A percentile compares a stretch with the other conserved stretches of the same genome.
Conservation (phyloP, 2,329 filamentous ascomycete species). For the Dactylellina parvicollis region DNA sequence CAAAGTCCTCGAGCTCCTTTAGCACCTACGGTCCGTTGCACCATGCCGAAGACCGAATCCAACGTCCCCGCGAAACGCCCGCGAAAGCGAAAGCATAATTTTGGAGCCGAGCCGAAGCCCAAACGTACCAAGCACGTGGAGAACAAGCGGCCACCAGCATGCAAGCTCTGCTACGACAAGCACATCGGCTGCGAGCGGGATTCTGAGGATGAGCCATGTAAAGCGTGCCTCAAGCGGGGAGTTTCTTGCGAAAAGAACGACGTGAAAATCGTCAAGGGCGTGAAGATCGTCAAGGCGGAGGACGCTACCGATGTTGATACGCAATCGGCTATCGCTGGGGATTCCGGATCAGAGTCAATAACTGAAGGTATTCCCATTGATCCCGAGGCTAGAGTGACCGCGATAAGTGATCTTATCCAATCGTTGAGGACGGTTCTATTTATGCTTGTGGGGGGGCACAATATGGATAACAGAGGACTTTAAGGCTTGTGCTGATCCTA, state of each 20-base stretch:
- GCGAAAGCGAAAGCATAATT: slow-evolving; percentile 19
- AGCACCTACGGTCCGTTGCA: neutral
- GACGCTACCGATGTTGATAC: neutral
- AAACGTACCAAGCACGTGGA: slow-evolving; percentile 20
- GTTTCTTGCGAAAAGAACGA: slow-evolving; percentile 26
- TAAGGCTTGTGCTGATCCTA: no score
- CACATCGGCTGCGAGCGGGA: slow-evolving; percentile 37
- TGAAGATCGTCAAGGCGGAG: slow-evolving; percentile 6
- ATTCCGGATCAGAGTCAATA: neutral
- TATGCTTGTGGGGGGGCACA: no score
- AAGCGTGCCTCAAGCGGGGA: slow-evolving; percentile 10
- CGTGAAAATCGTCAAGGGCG: slow-evolving; percentile 29
- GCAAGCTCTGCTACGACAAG: slow-evolving; percentile 39
- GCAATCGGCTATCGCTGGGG: neutral
- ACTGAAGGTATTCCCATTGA: neutral
- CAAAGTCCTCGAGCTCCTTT: neutral
- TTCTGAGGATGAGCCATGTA: slow-evolving; percentile 14
- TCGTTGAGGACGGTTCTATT: no score
- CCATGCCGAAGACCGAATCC: neutral
- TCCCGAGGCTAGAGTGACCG: neutral
- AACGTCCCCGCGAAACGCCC: neutral
- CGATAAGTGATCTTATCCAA: no score
- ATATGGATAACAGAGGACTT: no score
- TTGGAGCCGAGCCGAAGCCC: neutral
- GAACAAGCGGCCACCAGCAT: slow-evolving; percentile 23